Base-by-base conservation (phyloP, 176 grass and related monocot genomes). In the Melocanna baccifera region DNA sequence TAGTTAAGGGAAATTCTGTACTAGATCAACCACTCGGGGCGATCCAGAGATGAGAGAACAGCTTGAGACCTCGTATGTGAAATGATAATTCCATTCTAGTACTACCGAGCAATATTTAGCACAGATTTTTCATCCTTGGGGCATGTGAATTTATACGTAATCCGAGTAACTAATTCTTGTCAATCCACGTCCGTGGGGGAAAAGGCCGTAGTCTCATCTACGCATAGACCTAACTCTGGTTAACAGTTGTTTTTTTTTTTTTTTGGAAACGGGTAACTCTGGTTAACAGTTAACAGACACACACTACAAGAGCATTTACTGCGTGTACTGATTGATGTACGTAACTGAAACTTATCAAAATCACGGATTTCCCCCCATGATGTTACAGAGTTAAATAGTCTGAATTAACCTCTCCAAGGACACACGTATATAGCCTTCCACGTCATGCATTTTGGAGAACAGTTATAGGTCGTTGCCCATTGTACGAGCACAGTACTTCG, bases 371-470 rank as follows among this genome's bases (percentile, higher is more conserved):
- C 75, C 56, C 75, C 56, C 23, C 6, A 4, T 64, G 62, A 26
- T 30, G 14, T 4, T n/a, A 11, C 6, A 6, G 39, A 72, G 36
- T 48, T 20, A 16, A 36, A 47, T 0, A 57, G 62, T 34, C 50
- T 47, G 42, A 29, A 59, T 68, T 68, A 73, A 32, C 40, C 41
- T 63, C 41, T 63, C 30, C 22, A 78, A 71, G 73, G 39, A 4
- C 41, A 43, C 58, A 15, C 59, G 75, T 18, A 22, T 47, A 28
- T 5, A 62, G 14, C 28, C 65, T 57, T 10, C 66, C 57, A 50
- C 45, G 62, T 69, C 62, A 25, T 75, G 61, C 62, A 40, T 73
- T 59, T 82, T 39, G n/a, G 20, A 76, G 73, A 39, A 55, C 20
- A 72, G 28, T 6, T 58, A 23, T 2, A 22, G 11, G 47, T 69